phyloP scores from a whole-genome alignment of 1,284 basidiomycete genomes.

The Lentinula novae-zelandiae region DNA sequence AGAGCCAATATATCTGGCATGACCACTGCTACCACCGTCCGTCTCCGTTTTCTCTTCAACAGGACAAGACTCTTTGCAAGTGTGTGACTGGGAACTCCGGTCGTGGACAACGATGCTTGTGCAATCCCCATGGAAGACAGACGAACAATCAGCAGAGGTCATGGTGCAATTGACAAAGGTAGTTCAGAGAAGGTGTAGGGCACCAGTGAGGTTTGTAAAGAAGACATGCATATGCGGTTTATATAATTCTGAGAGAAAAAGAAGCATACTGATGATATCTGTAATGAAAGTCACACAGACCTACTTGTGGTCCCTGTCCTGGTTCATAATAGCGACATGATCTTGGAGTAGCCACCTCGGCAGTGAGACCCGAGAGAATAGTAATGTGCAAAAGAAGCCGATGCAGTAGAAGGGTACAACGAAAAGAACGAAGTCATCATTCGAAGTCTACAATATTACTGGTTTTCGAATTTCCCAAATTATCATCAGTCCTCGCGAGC shows the following conservation, averaged over 20 bases:
- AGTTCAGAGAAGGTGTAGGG: background rate
- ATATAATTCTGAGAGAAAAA: background rate
- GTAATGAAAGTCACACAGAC: constrained; percentile 6
- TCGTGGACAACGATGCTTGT: constrained; percentile 16
- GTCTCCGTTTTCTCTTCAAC: constrained; percentile 1
- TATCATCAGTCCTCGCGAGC: background rate
- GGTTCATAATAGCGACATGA: background rate
- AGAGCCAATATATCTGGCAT: constrained; percentile 30
- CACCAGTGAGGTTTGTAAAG: background rate
- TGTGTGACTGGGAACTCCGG: background rate
- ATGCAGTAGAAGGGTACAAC: background rate
- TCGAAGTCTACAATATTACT: background rate
- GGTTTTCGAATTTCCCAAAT: background rate
- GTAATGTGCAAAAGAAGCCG: background rate
- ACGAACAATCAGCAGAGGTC: background rate
- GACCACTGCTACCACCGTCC: background rate
- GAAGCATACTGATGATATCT: background rate
- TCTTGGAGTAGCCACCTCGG: background rate
- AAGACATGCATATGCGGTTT: background rate
- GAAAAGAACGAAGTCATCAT: background rate
- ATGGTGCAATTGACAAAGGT: background rate
- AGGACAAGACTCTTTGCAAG: background rate
- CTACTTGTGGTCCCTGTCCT: background rate
- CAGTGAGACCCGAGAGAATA: background rate
- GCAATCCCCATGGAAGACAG: constrained; percentile 12